A percentile compares a stretch with the other conserved stretches of the same genome.
These are phyloP conservation scores for Neonectria ditissima DNA, from an alignment of 2,329 filamentous ascomycete genomes.

Conservation along the genomic window DNA sequence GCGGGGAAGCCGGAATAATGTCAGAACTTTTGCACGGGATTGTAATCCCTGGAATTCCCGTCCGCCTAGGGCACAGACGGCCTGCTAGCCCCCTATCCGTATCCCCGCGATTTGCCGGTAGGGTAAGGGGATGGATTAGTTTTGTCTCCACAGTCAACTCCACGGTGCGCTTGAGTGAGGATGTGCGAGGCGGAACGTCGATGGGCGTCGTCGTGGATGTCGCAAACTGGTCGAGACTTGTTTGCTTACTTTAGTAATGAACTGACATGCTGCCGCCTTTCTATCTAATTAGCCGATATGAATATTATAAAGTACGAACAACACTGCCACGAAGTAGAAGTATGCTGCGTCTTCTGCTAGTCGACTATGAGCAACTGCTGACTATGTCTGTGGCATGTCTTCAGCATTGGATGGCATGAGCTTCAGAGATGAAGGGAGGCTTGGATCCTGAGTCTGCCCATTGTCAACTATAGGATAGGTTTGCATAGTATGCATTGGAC, in stretches of 20 bases:
- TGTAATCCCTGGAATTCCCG: not conserved
- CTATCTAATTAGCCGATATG: not conserved
- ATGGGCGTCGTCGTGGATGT: not conserved
- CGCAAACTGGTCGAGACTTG: not conserved
- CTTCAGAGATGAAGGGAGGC: not conserved
- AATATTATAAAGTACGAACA: not conserved
- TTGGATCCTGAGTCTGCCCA: not conserved
- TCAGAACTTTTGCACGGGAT: too few species aligned
- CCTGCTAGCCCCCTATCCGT: not conserved
- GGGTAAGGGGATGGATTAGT: not conserved
- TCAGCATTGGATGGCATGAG: not conserved
- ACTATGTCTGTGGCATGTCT: not conserved
- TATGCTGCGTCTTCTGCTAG: too few species aligned
- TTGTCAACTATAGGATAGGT: not conserved
- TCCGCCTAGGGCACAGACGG: slow-evolving; percentile 9
- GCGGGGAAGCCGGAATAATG: too few species aligned
- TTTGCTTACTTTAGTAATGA: not conserved
- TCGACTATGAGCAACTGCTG: not conserved
- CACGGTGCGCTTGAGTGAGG: not conserved
- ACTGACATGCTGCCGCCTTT: not conserved
- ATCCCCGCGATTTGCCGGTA: slow-evolving; percentile 7
- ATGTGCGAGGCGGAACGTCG: not conserved
- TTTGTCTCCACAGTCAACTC: slow-evolving; percentile 12
- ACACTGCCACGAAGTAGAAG: too few species aligned
- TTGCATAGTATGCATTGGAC: not conserved